Conservation (phyloP, 176 grass and related monocot species). For the Oryza punctata region DNA sequence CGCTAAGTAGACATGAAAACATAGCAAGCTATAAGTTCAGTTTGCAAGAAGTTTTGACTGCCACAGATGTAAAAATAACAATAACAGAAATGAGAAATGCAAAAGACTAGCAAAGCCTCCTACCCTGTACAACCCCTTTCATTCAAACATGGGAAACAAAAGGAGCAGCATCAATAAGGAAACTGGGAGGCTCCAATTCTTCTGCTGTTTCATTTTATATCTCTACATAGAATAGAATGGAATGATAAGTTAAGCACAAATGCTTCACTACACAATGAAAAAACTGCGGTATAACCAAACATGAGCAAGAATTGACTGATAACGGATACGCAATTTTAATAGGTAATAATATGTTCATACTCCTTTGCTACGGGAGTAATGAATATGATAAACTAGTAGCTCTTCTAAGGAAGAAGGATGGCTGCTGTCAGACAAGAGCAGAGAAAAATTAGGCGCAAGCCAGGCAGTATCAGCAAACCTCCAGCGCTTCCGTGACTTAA, state of each 20-base stretch:
- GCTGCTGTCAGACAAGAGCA: conserved; percentile 47
- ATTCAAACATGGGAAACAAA: neutral
- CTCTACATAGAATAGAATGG: conserved; percentile 16
- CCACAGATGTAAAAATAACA: neutral
- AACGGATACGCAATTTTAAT: neutral
- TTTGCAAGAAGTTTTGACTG: neutral
- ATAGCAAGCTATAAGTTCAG: neutral
- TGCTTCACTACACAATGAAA: neutral
- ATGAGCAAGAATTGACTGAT: neutral
- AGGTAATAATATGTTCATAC: neutral
- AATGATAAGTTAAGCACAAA: conserved; percentile 5
- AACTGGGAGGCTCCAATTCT: neutral
- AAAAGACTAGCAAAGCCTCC: too few species aligned
- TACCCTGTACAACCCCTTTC: too few species aligned
- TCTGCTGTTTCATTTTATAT: conserved; percentile 11
- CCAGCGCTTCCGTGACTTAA: conserved; percentile 13
- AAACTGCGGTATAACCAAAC: neutral
- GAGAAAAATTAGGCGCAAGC: conserved; percentile 46
- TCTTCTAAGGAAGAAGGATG: conserved; percentile 38
- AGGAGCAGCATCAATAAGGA: neutral
- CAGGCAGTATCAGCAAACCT: conserved; percentile 32
- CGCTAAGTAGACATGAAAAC: neutral
- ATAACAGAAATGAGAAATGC: neutral
- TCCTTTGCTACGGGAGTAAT: neutral
- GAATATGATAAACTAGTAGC: neutral